Evolutionary conservation across 1,284 basidiomycete genomes (phyloP).

Genomic region (Mycosarcoma mackinlayi): DNA sequence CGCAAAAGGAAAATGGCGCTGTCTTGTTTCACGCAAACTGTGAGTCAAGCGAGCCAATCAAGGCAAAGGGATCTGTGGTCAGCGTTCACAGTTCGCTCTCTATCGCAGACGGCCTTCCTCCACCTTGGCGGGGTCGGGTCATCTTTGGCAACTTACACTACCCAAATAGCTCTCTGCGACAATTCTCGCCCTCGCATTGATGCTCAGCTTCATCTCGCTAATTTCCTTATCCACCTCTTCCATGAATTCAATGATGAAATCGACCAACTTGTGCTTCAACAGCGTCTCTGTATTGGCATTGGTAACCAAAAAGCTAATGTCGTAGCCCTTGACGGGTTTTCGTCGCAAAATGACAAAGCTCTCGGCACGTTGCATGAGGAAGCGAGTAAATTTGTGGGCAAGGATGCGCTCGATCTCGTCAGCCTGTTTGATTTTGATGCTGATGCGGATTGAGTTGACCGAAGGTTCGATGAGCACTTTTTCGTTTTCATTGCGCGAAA

Average conservation of each 20-base stretch:
- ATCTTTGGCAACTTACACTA: constrained; percentile 53
- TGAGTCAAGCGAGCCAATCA: no score
- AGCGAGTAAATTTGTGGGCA: constrained; percentile 98
- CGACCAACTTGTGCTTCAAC: constrained; percentile 99
- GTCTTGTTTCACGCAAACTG: no score
- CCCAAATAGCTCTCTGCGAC: constrained; percentile 79
- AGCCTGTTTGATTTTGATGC: constrained; percentile 98
- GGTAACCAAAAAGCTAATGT: constrained; percentile 98
- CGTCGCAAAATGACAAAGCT: constrained; percentile 94
- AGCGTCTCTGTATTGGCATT: constrained; percentile 96
- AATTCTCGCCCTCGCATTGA: constrained; percentile 95
- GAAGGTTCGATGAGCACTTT: constrained; percentile 95
- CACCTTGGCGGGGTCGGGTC: background rate
- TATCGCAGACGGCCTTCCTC: no score
- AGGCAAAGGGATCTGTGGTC: no score
- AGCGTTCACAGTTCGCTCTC: no score
- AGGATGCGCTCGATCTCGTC: constrained; percentile 98
- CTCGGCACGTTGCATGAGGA: constrained; percentile 98
- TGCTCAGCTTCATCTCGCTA: constrained; percentile 77
- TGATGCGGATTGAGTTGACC: constrained; percentile 94
- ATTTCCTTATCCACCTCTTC: constrained; percentile 95
- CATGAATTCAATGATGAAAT: constrained; percentile 99
- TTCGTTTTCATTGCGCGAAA: constrained; percentile 96
- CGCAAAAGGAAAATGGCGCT: no score
- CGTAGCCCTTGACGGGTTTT: constrained; percentile 88